Evolutionary conservation across 306 rosid genomes (phyloP), one percentile per base, ranked within the genome.

Genomic region (Begonia loranthoides): DNA sequence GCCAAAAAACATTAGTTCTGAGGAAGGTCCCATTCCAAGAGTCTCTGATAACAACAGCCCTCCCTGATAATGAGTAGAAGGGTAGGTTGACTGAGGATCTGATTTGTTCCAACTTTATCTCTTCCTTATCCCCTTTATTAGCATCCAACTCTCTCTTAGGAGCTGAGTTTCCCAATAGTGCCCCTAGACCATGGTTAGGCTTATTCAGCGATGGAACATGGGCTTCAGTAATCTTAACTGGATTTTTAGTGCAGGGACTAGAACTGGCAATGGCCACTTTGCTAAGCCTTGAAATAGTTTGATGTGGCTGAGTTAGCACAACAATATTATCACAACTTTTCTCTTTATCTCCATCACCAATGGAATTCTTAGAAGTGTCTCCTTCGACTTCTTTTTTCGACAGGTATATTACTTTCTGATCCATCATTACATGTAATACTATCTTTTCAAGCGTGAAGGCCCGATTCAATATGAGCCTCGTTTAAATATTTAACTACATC

Each of bases 1-100:
- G 61, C 99, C 95, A 90, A 46, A 82, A 60, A 52, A 82, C 95
- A 60, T 90, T 90, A 39, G 95, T 90, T 74, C 61, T 80, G 34
- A 92, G 87, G 65, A 70, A 86, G 69, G 87, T 85, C 76, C 79
- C 94, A 68, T 82, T 87, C 99, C 99, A 90, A 50, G 75, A 74
- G 68, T 90, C 99, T 53, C 73, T 82, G 24, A 67, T 50, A 46
- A 52, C 41, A 56, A 34, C 71, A 52, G 52, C 54, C 45, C 54
- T 46, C 17, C 86, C 92, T 57, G 54, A 59, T 69, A 89, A 77
- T 39, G 95, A 70, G 65, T 72, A 87, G 65, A 82, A 68, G 13
- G 97, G 94, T 54, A 79, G 72, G 56, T 50, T 76, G 63, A 82
- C 87, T 13, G 95, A 79, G 28, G 84, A 66, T 61, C 79, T 64